Evolutionary conservation across 805 yeast genomes (phyloP).

Genomic region (Phaffomyces thermotolerans): DNA sequence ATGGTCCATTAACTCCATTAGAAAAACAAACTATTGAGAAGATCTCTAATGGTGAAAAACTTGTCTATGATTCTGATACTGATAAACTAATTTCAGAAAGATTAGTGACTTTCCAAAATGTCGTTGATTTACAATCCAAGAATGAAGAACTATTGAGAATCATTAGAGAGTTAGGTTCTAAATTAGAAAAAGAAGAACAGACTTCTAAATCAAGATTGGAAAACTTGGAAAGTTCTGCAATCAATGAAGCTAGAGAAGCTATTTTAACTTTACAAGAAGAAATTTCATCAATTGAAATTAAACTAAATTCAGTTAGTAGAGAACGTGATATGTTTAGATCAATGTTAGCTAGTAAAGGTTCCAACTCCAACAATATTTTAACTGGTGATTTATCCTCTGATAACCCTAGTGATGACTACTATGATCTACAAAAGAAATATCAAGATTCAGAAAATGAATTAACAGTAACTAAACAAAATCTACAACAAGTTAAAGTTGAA

Average conservation of each 20-base stretch:
- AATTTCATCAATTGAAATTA: conserved; percentile 42
- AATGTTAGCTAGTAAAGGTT: conserved; percentile 18
- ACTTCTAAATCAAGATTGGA: conserved; percentile 27
- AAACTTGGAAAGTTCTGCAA: conserved; percentile 39
- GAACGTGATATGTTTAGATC: conserved; percentile 65
- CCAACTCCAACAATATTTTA: conserved; percentile 10
- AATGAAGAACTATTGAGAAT: conserved; percentile 66
- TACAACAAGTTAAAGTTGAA: conserved; percentile 26
- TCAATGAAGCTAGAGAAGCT: conserved; percentile 63
- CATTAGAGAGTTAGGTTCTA: conserved; percentile 63
- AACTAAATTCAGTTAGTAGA: conserved; percentile 45
- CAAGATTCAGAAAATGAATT: conserved; percentile 14
- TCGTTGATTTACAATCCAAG: conserved; percentile 61
- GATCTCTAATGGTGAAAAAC: conserved; percentile 31
- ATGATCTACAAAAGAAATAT: conserved; percentile 11
- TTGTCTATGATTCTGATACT: conserved; percentile 50
- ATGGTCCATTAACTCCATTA: conserved; percentile 51
- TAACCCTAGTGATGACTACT: conserved; percentile 4
- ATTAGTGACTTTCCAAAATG: conserved; percentile 59
- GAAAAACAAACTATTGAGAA: conserved; percentile 61
- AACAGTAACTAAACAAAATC: conserved; percentile 10
- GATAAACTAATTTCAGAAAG: conserved; percentile 66
- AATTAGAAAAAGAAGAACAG: conserved; percentile 58
- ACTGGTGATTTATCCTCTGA: conserved; percentile 12
- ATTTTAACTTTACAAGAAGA: conserved; percentile 56